A percentile compares a stretch with the other conserved stretches of the same genome.
phyloP scores from a whole-genome alignment of 257 asterid species.

The Ehretia macrophylla region DNA sequence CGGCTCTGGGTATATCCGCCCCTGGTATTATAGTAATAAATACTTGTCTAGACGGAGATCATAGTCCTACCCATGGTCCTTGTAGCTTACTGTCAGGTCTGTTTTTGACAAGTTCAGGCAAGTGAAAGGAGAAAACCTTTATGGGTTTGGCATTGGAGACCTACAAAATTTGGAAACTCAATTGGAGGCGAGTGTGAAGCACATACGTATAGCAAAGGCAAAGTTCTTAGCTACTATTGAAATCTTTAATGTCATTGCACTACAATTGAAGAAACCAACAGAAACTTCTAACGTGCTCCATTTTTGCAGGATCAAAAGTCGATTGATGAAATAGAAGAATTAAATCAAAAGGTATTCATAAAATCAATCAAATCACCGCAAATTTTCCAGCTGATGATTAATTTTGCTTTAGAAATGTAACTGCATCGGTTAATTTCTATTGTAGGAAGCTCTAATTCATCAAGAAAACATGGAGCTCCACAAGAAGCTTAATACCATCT shows the following conservation, averaged over 20 bases:
- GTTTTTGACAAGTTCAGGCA: slow-evolving; percentile 3
- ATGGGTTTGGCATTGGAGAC: slow-evolving; percentile 5
- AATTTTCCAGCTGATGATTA: too few relatives aligned
- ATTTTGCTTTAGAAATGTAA: too few relatives aligned
- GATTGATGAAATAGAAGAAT: slow-evolving; percentile 4
- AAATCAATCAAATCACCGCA: too few relatives aligned
- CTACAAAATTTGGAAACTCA: slow-evolving; percentile 3
- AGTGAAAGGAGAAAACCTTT: slow-evolving; percentile 11
- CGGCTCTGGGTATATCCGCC: too few relatives aligned
- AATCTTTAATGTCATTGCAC: too few relatives aligned
- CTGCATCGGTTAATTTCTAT: too few relatives aligned
- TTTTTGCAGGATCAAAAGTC: slow-evolving; percentile 9
- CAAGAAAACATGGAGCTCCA: slow-evolving; percentile 8
- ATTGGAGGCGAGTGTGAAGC: slow-evolving; percentile 7
- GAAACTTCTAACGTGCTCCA: background rate
- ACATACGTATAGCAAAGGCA: slow-evolving; percentile 8
- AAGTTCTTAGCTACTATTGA: background rate
- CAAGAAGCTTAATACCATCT: slow-evolving; percentile 6
- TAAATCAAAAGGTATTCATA: slow-evolving; percentile 1
- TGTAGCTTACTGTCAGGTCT: background rate
- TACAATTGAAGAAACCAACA: background rate
- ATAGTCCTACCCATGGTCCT: too few relatives aligned
- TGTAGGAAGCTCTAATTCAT: slow-evolving; percentile 10
- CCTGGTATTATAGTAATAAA: too few relatives aligned
- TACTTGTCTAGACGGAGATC: too few relatives aligned